A percentile compares a stretch with the other conserved stretches of the same genome.
phyloP scores from a whole-genome alignment of 2,329 filamentous ascomycete genomes.

The Clonostachys chloroleuca region DNA sequence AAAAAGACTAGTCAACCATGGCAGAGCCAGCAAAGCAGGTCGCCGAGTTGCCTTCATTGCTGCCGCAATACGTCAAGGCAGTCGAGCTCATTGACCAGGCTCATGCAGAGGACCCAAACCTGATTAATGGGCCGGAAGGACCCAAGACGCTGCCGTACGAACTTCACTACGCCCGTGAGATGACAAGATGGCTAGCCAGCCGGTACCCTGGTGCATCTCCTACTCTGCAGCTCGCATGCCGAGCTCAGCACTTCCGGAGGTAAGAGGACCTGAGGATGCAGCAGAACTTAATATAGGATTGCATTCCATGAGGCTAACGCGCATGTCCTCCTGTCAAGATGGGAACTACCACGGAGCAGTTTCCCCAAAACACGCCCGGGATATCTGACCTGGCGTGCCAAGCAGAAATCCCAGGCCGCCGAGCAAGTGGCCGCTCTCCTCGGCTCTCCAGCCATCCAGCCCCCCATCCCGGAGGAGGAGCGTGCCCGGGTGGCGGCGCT shows the following conservation, averaged over 20 bases:
- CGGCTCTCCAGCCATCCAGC: slow-evolving; percentile 23
- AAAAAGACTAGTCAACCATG: background rate
- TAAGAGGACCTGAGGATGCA: slow-evolving; percentile 10
- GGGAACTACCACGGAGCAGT: slow-evolving; percentile 71
- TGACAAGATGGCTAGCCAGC: slow-evolving; percentile 67
- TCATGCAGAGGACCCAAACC: slow-evolving; percentile 27
- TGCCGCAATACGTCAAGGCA: slow-evolving; percentile 41
- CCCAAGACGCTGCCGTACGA: slow-evolving; percentile 61
- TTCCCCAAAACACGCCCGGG: slow-evolving; percentile 73
- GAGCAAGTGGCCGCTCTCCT: slow-evolving; percentile 51
- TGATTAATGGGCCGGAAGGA: slow-evolving; percentile 33
- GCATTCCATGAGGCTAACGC: background rate
- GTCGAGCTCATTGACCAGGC: slow-evolving; percentile 69
- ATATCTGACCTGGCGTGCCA: slow-evolving; percentile 76
- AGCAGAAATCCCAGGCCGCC: slow-evolving; percentile 64
- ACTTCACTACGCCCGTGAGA: slow-evolving; percentile 76
- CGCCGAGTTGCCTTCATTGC: slow-evolving; percentile 20
- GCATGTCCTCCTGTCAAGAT: slow-evolving; percentile 31
- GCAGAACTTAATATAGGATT: background rate
- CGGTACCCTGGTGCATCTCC: slow-evolving; percentile 60
- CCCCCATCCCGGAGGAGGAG: slow-evolving; percentile 39
- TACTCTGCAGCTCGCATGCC: slow-evolving; percentile 68
- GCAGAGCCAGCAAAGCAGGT: background rate
- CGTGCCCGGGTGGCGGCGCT: slow-evolving; percentile 61
- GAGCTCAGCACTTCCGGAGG: slow-evolving; percentile 79